Evolutionary conservation across 306 rosid species (phyloP).

Genomic region (Hippophae tibetana): DNA sequence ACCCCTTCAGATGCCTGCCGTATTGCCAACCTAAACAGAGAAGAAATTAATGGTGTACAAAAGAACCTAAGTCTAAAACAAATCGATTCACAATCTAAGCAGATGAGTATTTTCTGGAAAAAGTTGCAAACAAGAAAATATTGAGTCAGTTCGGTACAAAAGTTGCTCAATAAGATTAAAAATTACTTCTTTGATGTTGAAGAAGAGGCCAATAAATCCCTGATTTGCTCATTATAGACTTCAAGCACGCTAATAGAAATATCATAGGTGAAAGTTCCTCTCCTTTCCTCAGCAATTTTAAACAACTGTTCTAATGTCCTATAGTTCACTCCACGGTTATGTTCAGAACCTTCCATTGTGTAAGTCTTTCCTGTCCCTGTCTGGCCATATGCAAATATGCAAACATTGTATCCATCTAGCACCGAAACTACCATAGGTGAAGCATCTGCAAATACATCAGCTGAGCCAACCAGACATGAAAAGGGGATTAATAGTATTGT

Average conservation of each 20-base stretch:
- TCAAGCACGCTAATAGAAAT: conserved; percentile 19
- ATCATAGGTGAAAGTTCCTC: conserved; percentile 1
- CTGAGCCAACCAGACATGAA: conserved; percentile 23
- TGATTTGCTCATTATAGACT: conserved; percentile 19
- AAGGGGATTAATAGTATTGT: background rate
- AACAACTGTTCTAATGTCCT: conserved; percentile 16
- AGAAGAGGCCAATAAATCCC: conserved; percentile 15
- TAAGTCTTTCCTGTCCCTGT: conserved; percentile 67
- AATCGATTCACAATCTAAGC: too few relatives aligned
- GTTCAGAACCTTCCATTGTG: conserved; percentile 42
- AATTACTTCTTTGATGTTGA: conserved; percentile 6
- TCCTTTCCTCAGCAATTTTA: conserved; percentile 13
- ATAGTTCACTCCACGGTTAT: conserved; percentile 15
- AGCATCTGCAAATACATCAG: conserved; percentile 46
- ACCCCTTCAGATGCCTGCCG: conserved; percentile 12
- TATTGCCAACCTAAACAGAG: conserved; percentile 12
- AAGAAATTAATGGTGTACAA: background rate
- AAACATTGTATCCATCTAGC: conserved; percentile 55
- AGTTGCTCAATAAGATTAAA: background rate
- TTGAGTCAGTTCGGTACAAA: too few relatives aligned
- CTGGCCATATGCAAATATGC: conserved; percentile 66
- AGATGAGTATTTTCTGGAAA: too few relatives aligned
- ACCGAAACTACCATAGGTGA: conserved; percentile 44
- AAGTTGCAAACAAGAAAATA: too few relatives aligned
- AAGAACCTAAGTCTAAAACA: too few relatives aligned